Evolutionary conservation across 805 yeast genomes (phyloP), one percentile per base, ranked within the genome.

Genomic region (Torulaspora gathmanii): DNA sequence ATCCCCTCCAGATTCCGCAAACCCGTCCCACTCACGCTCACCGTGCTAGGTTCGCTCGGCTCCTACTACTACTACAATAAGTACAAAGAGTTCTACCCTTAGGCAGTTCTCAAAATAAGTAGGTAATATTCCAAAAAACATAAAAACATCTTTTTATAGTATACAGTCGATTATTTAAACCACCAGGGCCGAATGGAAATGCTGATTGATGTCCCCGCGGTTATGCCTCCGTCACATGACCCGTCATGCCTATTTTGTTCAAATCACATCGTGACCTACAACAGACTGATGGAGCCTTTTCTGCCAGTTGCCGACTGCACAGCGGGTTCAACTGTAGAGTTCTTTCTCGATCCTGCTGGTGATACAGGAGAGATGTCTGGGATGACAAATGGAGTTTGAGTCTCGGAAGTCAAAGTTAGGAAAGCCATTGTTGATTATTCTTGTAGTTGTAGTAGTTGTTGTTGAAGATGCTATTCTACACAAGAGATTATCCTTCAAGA

Each of bases 21-120:
- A 60, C 91, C 95, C 0, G 77, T 90, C 45, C 97, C 97, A 2
- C 58, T 86, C 40, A 61, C 72, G 13, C 71, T 90, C 52, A 69
- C 82, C 11, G 69, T 72, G 12, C 61, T 87, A 46, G 96, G 96
- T 25, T 66, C 77, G 3, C 49, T 77, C 12, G 76, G 87, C 7
- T 68, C 86, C 25, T 71, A 71, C 10, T 89, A 86, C 70, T 90
- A 88, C 63, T 77, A 73, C 41, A 76, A 75, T 62, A 87, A 86
- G 70, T 87, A 85, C 70, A 73, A 76, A 50, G 85, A 86, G 65
- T 87, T 85, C 60, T 83, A 84, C 58, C 47, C 47, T 4, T 44
- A 27, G 11, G 16, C 17, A 15, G 11, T 11, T 8, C n/a, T 5
- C 22, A 10, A 19, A 12, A 17, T 38, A 19, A n/a, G 25, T 30